Evolutionary conservation across 1,284 basidiomycete species (phyloP).

Genomic region (Sanghuangporus baumii): DNA sequence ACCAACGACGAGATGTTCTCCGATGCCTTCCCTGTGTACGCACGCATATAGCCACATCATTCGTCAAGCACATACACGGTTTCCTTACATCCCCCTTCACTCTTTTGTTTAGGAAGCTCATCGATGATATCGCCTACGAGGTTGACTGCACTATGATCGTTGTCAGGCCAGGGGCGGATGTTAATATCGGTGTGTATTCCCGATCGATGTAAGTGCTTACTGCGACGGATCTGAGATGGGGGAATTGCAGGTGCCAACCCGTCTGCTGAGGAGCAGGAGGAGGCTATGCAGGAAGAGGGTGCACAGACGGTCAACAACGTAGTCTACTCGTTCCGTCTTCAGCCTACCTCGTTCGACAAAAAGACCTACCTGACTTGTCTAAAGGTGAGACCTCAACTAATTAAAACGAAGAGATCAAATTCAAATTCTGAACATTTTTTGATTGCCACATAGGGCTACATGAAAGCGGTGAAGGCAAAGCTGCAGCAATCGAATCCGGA

Average conservation of each 20-base stretch:
- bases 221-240: not conserved
- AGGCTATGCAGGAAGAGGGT: constrained; percentile 74
- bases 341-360: constrained; percentile 85
- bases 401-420: not conserved
- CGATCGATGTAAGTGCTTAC: not conserved
- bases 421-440: not conserved
- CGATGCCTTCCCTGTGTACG: constrained; percentile 86
- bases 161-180: constrained; percentile 73
- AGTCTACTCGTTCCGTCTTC: constrained; percentile 89
- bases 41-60: constrained; percentile 27
- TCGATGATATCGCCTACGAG: constrained; percentile 88
- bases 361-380: constrained; percentile 84
- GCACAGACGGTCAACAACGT: constrained; percentile 83
- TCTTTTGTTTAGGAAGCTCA: constrained; percentile 52
- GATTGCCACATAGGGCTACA: constrained; percentile 49
- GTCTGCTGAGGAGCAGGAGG: constrained; percentile 85
- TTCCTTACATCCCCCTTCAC: constrained; percentile 13
- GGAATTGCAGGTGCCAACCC: constrained; percentile 72
- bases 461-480: constrained; percentile 73
- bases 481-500: constrained; percentile 60
- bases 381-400: constrained; percentile 69
- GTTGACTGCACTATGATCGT: constrained; percentile 79
- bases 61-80: not conserved
- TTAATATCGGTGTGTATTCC: constrained; percentile 77
- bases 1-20: constrained; percentile 92